These are phyloP conservation scores for Suillus hirtellus DNA, from an alignment of 768 basidiomycete species.

Conservation along the genomic window DNA sequence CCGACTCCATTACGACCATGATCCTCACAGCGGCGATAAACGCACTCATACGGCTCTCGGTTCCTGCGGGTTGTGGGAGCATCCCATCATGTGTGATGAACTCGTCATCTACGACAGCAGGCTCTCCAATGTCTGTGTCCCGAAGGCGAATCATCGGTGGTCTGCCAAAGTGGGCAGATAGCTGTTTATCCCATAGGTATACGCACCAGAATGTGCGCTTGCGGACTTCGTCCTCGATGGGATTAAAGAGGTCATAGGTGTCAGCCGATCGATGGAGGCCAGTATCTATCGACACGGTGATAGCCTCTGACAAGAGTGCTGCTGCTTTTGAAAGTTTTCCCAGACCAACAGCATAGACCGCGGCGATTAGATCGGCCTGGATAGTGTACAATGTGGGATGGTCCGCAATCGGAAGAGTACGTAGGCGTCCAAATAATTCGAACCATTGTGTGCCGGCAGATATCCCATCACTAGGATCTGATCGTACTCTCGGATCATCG, in stretches of 20 bases:
- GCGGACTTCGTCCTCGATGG: slow-evolving; percentile 87
- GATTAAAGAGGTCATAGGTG: slow-evolving; percentile 83
- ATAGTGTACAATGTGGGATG: slow-evolving; percentile 90
- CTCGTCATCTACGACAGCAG: slow-evolving; percentile 85
- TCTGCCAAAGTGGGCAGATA: slow-evolving; percentile 84
- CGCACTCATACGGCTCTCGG: slow-evolving; percentile 75
- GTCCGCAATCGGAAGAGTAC: slow-evolving; percentile 88
- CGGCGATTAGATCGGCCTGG: slow-evolving; percentile 89
- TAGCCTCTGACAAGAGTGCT: slow-evolving; percentile 80
- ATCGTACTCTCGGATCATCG: slow-evolving; percentile 86
- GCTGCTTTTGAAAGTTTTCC: slow-evolving; percentile 89
- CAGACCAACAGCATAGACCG: slow-evolving; percentile 88
- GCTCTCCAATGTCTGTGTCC: slow-evolving; percentile 92
- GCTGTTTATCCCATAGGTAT: slow-evolving; percentile 96
- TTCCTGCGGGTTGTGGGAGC: slow-evolving; percentile 64
- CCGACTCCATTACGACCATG: slow-evolving; percentile 86
- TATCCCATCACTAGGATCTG: slow-evolving; percentile 79
- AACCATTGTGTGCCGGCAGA: slow-evolving; percentile 92
- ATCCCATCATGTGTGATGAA: slow-evolving; percentile 77
- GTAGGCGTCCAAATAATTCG: slow-evolving; percentile 81
- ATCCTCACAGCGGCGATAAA: slow-evolving; percentile 77
- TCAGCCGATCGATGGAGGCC: slow-evolving; percentile 88
- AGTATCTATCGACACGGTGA: slow-evolving; percentile 86
- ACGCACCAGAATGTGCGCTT: slow-evolving; percentile 97
- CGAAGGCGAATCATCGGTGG: slow-evolving; percentile 84